Percentiles rank a stretch among this genome's conserved stretches.
Conservation (phyloP, 192 early-diverging fungal genomes). For the Powellomyces hirtus region DNA sequence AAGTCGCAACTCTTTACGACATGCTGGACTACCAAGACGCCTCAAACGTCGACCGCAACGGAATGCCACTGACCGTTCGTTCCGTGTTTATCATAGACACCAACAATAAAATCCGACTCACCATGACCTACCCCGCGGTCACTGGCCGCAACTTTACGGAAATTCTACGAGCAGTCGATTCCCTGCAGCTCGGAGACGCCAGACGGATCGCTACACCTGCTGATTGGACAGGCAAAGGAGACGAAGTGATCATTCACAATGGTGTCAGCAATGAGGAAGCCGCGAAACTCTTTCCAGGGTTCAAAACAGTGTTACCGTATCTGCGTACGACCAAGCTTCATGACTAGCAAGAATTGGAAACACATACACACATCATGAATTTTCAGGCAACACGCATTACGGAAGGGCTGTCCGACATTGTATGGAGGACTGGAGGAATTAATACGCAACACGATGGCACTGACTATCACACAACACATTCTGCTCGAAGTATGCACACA, state of each 20-base stretch:
- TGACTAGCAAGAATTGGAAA: too few species aligned
- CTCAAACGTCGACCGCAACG: constrained; percentile 82
- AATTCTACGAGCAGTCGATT: constrained; percentile 90
- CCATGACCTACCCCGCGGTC: constrained; percentile 90
- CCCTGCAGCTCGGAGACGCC: constrained; percentile 85
- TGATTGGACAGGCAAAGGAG: constrained; percentile 83
- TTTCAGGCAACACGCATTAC: too few species aligned
- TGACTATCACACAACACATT: too few species aligned
- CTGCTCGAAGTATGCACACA: too few species aligned
- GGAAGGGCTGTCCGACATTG: too few species aligned
- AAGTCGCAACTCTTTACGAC: constrained; percentile 87
- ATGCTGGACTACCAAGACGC: constrained; percentile 96
- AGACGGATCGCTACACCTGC: constrained; percentile 91
- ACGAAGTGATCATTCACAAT: constrained; percentile 88
- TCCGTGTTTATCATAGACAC: constrained; percentile 96
- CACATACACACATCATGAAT: too few species aligned
- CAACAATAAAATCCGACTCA: constrained; percentile 83
- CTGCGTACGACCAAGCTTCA: constrained; percentile 58
- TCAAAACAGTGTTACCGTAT: constrained; percentile 80
- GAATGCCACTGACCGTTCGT: constrained; percentile 93
- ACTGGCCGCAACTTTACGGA: constrained; percentile 96
- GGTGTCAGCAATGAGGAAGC: constrained; percentile 81
- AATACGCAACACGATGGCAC: too few species aligned
- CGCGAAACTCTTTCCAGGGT: constrained; percentile 72
- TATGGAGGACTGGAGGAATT: too few species aligned